Evolutionary conservation across 345 rosid species (phyloP), one percentile per base, ranked within the genome.

Genomic region (Boechera retrofracta): DNA sequence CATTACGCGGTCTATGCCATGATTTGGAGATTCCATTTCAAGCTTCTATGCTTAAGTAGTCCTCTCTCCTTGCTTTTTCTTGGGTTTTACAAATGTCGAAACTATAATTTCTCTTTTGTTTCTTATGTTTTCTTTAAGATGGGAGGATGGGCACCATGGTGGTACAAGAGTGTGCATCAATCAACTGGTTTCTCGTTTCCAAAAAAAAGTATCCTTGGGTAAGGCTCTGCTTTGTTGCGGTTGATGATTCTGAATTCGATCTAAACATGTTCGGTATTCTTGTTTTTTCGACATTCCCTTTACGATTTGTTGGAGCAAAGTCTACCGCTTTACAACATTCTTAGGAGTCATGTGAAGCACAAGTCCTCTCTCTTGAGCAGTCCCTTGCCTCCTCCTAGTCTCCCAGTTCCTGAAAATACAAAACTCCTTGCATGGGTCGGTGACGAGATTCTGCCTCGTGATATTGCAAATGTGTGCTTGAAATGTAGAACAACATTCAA

Each of bases 91-190:
- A 44, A 3, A 13, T 1, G 48, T 44, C 0, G 6, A 44, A 54
- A 10, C 18, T 5, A 44, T 18, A 45, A 6, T 35, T 42, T 66
- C n/a, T 12, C 5, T 55, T 35, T 67, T 12, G 48, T 38, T 58
- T 59, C 10, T 13, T 54, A 10, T 45, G 47, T 33, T 65, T 42
- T 32, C 28, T 39, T 12, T 21, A 73, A 92, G 98, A 80, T 93
- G 97, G 98, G 86, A 89, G 74, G 91, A 47, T 91, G 98, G 97
- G 97, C 92, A 21, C 88, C 89, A 47, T 87, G 92, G 98, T 88
- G 97, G 98, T 93, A 93, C 69, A 75, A 80, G 77, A 84, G 85
- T 54, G 89, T 86, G 12, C 93, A 87, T 35, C 71, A 84, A 67
- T 89, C 97, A 11, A 87, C 93, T 4, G 36, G 89, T 70, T 93